These are phyloP conservation scores for Gracilaria caudata DNA, from an alignment of 23 red algal species.

Conservation along the genomic window DNA sequence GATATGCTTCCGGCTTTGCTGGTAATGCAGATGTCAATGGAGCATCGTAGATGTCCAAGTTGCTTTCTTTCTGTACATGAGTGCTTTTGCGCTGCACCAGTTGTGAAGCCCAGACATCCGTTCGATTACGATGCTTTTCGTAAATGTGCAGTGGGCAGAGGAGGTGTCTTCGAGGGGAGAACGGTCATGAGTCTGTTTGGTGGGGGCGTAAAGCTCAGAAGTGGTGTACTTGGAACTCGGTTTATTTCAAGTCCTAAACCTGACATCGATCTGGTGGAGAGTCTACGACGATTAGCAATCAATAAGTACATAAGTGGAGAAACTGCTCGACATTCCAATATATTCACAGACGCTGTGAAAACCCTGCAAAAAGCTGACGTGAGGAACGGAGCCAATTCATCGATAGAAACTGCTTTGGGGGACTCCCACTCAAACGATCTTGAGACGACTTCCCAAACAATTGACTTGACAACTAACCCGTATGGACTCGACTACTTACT, in stretches of 20 bases:
- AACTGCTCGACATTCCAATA: constrained; percentile 19
- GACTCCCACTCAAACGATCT: not conserved
- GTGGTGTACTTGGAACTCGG: not conserved
- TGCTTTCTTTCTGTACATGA: not conserved
- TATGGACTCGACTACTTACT: not conserved
- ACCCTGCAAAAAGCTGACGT: no score
- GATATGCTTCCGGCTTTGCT: not conserved
- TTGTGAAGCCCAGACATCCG: constrained; percentile 16
- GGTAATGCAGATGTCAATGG: constrained; percentile 6
- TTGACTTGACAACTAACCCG: not conserved
- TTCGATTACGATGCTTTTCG: constrained; percentile 16
- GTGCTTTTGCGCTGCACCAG: not conserved
- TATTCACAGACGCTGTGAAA: not conserved
- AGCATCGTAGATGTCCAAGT: constrained; percentile 19
- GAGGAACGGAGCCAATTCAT: not conserved
- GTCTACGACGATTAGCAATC: constrained; percentile 7
- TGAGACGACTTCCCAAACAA: not conserved
- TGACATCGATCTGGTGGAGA: constrained; percentile 10
- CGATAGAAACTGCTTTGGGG: not conserved
- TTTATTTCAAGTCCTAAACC: not conserved
- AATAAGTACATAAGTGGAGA: not conserved
- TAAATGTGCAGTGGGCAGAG: not conserved
- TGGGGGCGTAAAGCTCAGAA: not conserved
- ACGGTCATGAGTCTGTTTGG: constrained; percentile 10
- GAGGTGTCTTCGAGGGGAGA: constrained; percentile 13